Conservation (phyloP, 2,329 filamentous ascomycete species). For the Cytospora piceae region DNA sequence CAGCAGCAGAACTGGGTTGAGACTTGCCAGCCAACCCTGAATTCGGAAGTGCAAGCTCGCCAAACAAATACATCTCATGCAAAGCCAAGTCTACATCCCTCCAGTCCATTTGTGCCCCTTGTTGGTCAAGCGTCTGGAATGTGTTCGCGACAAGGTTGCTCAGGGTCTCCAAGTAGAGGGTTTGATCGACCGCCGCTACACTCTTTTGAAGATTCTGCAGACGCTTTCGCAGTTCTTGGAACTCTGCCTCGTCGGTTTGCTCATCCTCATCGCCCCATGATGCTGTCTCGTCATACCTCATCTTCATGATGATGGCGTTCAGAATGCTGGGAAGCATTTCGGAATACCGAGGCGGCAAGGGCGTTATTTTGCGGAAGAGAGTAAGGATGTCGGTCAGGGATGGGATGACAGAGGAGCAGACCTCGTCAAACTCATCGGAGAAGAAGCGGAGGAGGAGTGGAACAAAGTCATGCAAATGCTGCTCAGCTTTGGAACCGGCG, state of each 20-base stretch:
- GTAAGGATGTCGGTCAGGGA: conserved; percentile 90
- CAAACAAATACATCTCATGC: conserved; percentile 94
- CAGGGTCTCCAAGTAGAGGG: conserved; percentile 84
- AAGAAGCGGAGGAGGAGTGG: conserved; percentile 92
- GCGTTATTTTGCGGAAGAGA: conserved; percentile 80
- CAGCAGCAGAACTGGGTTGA: conserved; percentile 76
- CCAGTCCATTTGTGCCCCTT: conserved; percentile 82
- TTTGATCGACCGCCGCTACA: conserved; percentile 85
- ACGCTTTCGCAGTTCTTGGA: conserved; percentile 89
- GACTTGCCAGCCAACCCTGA: conserved; percentile 86
- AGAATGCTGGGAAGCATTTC: conserved; percentile 85
- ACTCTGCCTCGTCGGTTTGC: conserved; percentile 95
- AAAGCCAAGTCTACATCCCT: conserved; percentile 91
- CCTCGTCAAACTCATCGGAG: conserved; percentile 96
- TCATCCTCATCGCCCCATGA: conserved; percentile 94
- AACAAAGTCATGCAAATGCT: conserved; percentile 80
- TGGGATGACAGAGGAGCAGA: conserved; percentile 94
- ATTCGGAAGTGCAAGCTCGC: conserved; percentile 88
- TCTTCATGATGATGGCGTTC: conserved; percentile 90
- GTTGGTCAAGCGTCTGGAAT: conserved; percentile 77
- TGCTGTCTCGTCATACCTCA: conserved; percentile 95
- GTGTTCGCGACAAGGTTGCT: conserved; percentile 87
- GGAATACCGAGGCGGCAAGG: conserved; percentile 75
- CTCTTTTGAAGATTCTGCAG: conserved; percentile 91
- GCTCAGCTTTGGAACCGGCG: conserved; percentile 75